Evolutionary conservation across 2,329 filamentous ascomycete genomes (phyloP).

Genomic region (Xylaria sp.): DNA sequence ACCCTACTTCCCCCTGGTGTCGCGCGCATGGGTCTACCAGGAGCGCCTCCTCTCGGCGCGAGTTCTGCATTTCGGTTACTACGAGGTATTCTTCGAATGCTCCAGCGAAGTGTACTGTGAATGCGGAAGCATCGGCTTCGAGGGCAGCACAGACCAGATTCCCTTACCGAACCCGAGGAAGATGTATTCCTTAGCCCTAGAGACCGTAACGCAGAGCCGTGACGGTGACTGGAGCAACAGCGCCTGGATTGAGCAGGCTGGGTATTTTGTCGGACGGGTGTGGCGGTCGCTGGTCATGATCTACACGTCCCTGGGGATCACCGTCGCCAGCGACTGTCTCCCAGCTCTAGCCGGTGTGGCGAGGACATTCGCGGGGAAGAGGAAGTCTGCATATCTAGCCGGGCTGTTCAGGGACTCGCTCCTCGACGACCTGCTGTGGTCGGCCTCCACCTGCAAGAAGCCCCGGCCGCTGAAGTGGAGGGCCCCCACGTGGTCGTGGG

Average conservation of each 20-base stretch:
- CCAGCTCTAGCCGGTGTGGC: not conserved
- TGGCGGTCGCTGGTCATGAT: not conserved
- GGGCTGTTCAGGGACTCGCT: slow-evolving; percentile 5
- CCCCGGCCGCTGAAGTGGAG: not conserved
- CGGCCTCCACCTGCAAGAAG: not conserved
- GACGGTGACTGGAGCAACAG: not conserved
- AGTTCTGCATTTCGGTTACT: slow-evolving; percentile 9
- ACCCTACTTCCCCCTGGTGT: slow-evolving; percentile 6
- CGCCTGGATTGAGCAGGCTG: not conserved
- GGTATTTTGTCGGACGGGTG: not conserved
- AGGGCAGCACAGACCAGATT: not conserved
- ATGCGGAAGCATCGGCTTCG: not conserved
- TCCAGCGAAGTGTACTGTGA: not conserved
- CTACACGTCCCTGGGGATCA: not conserved
- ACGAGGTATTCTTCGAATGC: slow-evolving; percentile 17
- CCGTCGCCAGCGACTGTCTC: not conserved
- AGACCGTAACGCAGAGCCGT: not conserved
- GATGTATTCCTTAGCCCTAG: not conserved
- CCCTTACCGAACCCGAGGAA: not conserved
- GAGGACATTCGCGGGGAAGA: not conserved
- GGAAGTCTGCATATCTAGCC: not conserved
- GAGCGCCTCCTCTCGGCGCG: slow-evolving; percentile 12
- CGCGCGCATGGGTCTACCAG: slow-evolving; percentile 14
- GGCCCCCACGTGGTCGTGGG: slow-evolving; percentile 19
- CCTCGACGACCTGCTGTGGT: slow-evolving; percentile 16